Evolutionary conservation across 2,329 filamentous ascomycete species (phyloP).

Genomic region (Falciphora oryzae): DNA sequence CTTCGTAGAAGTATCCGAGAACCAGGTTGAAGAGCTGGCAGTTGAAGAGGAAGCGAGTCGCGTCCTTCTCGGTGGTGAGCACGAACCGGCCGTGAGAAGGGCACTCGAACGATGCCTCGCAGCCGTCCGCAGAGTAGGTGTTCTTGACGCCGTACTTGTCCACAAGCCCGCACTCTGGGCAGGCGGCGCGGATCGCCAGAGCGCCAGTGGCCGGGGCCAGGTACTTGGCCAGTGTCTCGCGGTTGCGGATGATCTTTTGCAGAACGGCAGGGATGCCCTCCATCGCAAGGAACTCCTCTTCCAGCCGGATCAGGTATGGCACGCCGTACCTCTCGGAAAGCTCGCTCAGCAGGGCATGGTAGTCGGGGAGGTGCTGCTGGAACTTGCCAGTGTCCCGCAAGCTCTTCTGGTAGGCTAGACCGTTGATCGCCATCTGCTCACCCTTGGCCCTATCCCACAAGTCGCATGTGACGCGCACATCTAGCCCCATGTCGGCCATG

Average conservation of each 20-base stretch:
- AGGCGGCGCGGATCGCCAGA: background rate
- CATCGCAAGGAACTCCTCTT: background rate
- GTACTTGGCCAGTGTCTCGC: background rate
- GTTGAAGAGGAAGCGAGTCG: background rate
- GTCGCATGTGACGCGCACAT: background rate
- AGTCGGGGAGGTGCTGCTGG: background rate
- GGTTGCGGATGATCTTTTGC: background rate
- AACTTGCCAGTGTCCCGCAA: background rate
- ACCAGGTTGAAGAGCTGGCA: background rate
- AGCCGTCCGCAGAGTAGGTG: background rate
- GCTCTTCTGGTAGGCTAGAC: background rate
- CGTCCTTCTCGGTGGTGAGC: background rate
- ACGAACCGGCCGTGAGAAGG: background rate
- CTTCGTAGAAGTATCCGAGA: background rate
- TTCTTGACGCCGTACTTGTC: background rate
- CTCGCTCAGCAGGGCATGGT: background rate
- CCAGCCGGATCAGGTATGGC: background rate
- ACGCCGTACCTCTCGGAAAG: background rate
- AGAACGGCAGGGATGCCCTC: background rate
- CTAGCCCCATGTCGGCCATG: background rate
- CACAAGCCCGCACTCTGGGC: background rate
- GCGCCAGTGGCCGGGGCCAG: background rate
- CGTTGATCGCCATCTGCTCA: background rate
- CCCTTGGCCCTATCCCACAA: background rate
- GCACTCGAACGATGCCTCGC: background rate